phyloP scores from a whole-genome alignment of 2,329 filamentous ascomycete species.

The Cladosporium sp. region DNA sequence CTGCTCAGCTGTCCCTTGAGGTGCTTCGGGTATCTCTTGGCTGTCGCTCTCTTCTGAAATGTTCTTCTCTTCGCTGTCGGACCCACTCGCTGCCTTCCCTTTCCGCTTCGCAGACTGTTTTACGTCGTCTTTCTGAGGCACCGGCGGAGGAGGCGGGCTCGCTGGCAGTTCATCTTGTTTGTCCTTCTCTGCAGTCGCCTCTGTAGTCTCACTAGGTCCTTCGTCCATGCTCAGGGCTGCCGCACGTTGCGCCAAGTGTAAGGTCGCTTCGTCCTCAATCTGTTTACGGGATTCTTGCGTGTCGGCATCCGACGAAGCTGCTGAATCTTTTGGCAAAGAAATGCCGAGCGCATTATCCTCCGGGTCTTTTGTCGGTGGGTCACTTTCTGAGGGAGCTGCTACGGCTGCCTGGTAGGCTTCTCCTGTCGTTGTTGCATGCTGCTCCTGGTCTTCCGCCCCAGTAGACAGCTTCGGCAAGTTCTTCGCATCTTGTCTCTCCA shows the following conservation, averaged over 20 bases:
- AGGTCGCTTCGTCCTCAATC: constrained; percentile 33
- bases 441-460: constrained; percentile 19
- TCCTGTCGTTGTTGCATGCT: constrained; percentile 11
- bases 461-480: background rate
- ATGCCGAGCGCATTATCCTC: background rate
- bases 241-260: constrained; percentile 33
- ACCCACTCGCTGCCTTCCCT: constrained; percentile 14
- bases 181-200: constrained; percentile 18
- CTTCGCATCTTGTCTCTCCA: background rate
- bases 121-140: constrained; percentile 34
- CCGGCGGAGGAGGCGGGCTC: constrained; percentile 33
- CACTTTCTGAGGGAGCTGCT: background rate
- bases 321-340: background rate
- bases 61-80: constrained; percentile 34
- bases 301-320: background rate
- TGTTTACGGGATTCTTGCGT: constrained; percentile 10
- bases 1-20: constrained; percentile 37
- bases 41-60: constrained; percentile 27
- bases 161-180: constrained; percentile 24
- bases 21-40: constrained; percentile 51
- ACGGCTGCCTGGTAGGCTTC: constrained; percentile 19
- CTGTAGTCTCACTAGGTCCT: constrained; percentile 12
- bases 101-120: constrained; percentile 2
- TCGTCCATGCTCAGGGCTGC: constrained; percentile 28
- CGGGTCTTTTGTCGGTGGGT: background rate